A percentile compares a stretch with the other conserved stretches of the same genome.
Conservation (phyloP, 352 stramenopile genomes). For the Globisporangium polare region DNA sequence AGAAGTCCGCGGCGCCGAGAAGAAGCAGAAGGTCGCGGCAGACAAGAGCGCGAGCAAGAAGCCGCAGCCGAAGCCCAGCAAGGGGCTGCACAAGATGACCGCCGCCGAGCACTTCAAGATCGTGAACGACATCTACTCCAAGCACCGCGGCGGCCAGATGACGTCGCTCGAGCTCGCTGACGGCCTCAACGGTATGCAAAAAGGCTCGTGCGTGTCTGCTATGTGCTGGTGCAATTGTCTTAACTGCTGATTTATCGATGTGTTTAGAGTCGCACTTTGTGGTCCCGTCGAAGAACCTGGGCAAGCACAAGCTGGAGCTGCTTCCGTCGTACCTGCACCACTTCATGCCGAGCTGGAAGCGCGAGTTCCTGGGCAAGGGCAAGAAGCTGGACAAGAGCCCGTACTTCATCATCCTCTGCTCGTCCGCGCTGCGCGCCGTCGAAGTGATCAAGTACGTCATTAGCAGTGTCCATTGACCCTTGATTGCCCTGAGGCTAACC, state of each 20-base stretch:
- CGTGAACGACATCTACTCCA: constrained; percentile 74
- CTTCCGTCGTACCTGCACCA: constrained; percentile 73
- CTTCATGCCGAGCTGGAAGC: constrained; percentile 69
- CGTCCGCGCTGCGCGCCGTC: constrained; percentile 89
- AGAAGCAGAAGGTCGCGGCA: constrained; percentile 49
- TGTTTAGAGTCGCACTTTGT: constrained; percentile 64
- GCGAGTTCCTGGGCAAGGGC: constrained; percentile 67
- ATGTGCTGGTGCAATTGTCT: background rate
- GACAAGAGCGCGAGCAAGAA: constrained; percentile 1
- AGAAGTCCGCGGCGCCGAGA: constrained; percentile 17
- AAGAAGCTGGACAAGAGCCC: constrained; percentile 87
- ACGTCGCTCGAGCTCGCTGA: constrained; percentile 80
- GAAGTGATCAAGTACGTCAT: constrained; percentile 91
- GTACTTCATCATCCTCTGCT: constrained; percentile 89
- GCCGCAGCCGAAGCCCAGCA: constrained; percentile 32
- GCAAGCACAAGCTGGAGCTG: constrained; percentile 77
- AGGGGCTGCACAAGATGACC: constrained; percentile 80
- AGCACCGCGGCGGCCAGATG: constrained; percentile 73
- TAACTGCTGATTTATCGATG: background rate
- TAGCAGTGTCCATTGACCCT: background rate
- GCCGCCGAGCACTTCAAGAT: constrained; percentile 75
- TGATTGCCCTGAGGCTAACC: background rate
- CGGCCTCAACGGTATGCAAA: constrained; percentile 59
- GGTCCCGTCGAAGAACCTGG: constrained; percentile 42
- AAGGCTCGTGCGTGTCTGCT: background rate